A percentile compares a stretch with the other conserved stretches of the same genome.
Conservation (phyloP, 768 basidiomycete genomes). For the Suillus bovinus region DNA sequence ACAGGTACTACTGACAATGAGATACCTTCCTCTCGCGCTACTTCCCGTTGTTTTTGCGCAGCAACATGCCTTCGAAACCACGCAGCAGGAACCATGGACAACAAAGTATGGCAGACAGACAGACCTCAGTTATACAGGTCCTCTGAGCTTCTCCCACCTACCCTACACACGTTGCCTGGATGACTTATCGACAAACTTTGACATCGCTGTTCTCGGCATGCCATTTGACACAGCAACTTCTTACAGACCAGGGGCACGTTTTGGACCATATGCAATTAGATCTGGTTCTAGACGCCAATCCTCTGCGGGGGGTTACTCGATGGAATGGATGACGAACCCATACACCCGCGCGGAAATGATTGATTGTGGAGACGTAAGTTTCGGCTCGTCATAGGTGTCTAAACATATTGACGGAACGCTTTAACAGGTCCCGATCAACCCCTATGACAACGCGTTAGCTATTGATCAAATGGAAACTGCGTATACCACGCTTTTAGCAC, state of each 20-base stretch:
- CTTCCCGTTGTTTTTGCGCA: slow-evolving; percentile 7
- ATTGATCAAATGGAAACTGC: slow-evolving; percentile 81
- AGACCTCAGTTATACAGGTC: slow-evolving; percentile 71
- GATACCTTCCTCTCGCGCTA: slow-evolving; percentile 3
- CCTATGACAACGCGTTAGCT: slow-evolving; percentile 76
- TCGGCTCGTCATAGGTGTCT: neutral
- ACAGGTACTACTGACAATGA: neutral
- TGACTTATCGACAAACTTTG: slow-evolving; percentile 49
- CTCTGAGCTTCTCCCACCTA: slow-evolving; percentile 75
- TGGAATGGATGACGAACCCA: slow-evolving; percentile 64
- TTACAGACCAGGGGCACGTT: slow-evolving; percentile 62
- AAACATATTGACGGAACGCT: neutral
- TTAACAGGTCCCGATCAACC: slow-evolving; percentile 62
- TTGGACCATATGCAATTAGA: slow-evolving; percentile 79
- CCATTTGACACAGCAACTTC: slow-evolving; percentile 66
- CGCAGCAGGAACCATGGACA: slow-evolving; percentile 44
- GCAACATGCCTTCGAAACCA: slow-evolving; percentile 5
- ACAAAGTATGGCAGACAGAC: slow-evolving; percentile 65
- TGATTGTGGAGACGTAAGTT: slow-evolving; percentile 77
- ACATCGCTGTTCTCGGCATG: slow-evolving; percentile 74
- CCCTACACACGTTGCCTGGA: slow-evolving; percentile 72
- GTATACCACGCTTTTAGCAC: slow-evolving; percentile 64
- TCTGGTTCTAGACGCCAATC: slow-evolving; percentile 64
- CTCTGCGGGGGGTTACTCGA: slow-evolving; percentile 55
- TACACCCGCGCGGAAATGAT: slow-evolving; percentile 57